A percentile compares a stretch with the other conserved stretches of the same genome.
Conservation (phyloP, 345 rosid species). For the Psidium friedrichsthalianum region DNA sequence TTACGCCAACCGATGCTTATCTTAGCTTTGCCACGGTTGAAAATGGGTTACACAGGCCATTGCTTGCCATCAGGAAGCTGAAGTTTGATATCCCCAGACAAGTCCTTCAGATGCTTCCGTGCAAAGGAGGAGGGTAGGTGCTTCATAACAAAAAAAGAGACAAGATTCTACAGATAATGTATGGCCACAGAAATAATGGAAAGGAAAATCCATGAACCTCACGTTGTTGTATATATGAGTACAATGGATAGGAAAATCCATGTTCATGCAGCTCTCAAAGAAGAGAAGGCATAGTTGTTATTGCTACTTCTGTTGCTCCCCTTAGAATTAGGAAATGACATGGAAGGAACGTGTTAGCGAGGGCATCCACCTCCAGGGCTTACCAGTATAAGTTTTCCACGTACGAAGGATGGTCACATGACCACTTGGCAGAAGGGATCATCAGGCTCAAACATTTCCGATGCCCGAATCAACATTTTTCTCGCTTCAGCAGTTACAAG, state of each 20-base stretch:
- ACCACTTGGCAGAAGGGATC: constrained; percentile 84
- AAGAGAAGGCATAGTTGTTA: neutral
- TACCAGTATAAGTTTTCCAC: constrained; percentile 82
- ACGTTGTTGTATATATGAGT: no score
- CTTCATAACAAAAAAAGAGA: neutral
- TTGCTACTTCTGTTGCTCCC: neutral
- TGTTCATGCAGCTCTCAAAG: neutral
- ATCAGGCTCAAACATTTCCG: constrained; percentile 68
- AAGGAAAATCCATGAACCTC: no score
- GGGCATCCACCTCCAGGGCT: constrained; percentile 1
- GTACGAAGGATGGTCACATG: constrained; percentile 71
- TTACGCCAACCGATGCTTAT: constrained; percentile 2
- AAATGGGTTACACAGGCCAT: neutral
- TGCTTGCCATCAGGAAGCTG: constrained; percentile 6
- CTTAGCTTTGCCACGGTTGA: neutral
- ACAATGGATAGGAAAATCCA: no score
- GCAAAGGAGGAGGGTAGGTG: neutral
- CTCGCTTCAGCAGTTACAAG: constrained; percentile 64
- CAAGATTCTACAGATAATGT: neutral
- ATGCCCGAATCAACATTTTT: constrained; percentile 61
- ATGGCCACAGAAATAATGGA: no score
- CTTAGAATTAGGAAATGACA: neutral
- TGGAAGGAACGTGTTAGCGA: no score
- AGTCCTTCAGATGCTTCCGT: neutral
- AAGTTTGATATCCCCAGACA: neutral